A percentile compares a stretch with the other conserved stretches of the same genome.
Conservation (phyloP, 345 rosid genomes). For the Alliaria petiolata region DNA sequence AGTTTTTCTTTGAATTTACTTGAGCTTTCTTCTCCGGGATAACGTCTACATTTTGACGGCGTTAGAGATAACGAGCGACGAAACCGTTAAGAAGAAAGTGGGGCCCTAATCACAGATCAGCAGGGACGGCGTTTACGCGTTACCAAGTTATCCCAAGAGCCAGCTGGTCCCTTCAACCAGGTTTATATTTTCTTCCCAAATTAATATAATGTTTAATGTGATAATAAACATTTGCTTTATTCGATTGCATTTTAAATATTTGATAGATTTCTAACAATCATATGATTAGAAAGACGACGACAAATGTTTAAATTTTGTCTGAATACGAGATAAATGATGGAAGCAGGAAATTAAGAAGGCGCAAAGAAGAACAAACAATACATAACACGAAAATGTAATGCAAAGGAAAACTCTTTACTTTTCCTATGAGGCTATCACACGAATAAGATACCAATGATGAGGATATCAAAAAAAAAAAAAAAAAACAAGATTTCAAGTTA, state of each 20-base stretch:
- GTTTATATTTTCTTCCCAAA: background rate
- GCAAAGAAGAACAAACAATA: no score
- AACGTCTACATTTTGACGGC: slow-evolving; percentile 17
- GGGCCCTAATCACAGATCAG: slow-evolving; percentile 51
- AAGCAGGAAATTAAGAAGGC: no score
- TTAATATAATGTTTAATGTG: background rate
- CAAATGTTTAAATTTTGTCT: background rate
- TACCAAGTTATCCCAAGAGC: slow-evolving; percentile 20
- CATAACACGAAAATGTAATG: slow-evolving; percentile 8
- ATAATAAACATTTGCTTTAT: slow-evolving; percentile 5
- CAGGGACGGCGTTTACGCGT: slow-evolving; percentile 54
- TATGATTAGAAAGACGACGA: slow-evolving; percentile 22
- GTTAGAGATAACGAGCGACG: slow-evolving; percentile 21
- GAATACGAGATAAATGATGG: no score
- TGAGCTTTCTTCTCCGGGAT: background rate
- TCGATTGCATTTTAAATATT: slow-evolving; percentile 4
- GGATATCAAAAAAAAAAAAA: background rate
- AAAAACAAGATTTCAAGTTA: slow-evolving; percentile 20
- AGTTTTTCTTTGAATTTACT: background rate
- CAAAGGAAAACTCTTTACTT: background rate
- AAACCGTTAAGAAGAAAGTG: slow-evolving; percentile 40
- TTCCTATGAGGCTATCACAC: slow-evolving; percentile 16
- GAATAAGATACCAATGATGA: slow-evolving; percentile 28
- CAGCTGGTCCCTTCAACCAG: slow-evolving; percentile 38
- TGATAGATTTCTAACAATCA: slow-evolving; percentile 31